phyloP scores from a whole-genome alignment of 371 early-diverging fungal genomes.

The Rhizomucor miehei region DNA sequence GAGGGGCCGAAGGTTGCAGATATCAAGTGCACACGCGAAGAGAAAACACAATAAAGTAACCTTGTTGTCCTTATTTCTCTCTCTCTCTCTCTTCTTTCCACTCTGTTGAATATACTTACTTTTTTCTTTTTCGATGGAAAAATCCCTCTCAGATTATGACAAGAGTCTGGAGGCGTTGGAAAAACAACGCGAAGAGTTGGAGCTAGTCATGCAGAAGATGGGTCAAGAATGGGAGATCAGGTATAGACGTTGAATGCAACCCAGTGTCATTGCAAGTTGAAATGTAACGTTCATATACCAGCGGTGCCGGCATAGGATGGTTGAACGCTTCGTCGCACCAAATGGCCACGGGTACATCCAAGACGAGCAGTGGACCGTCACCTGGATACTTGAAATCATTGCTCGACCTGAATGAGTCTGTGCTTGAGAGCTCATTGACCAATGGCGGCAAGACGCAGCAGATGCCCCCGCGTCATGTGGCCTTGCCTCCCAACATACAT shows the following conservation, averaged over 20 bases:
- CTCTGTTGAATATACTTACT: constrained; percentile 5
- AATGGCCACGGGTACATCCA: constrained; percentile 3
- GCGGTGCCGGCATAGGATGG: constrained; percentile 53
- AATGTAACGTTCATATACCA: constrained; percentile 4
- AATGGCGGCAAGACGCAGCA: neutral
- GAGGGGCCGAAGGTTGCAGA: no score
- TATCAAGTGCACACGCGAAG: no score
- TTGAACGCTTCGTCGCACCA: constrained; percentile 24
- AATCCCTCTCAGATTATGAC: constrained; percentile 44
- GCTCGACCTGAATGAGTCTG: constrained; percentile 33
- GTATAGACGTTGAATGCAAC: constrained; percentile 13
- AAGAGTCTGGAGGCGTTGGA: constrained; percentile 44
- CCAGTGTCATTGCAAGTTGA: neutral
- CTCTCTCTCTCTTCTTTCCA: neutral
- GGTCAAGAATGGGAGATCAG: constrained; percentile 54
- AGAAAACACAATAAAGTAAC: no score
- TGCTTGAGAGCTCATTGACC: constrained; percentile 34
- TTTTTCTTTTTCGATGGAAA: constrained; percentile 30
- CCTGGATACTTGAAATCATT: constrained; percentile 35
- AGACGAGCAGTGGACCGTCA: constrained; percentile 22
- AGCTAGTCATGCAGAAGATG: constrained; percentile 44
- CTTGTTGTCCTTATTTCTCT: no score
- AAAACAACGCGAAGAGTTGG: constrained; percentile 37
- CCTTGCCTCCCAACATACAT: neutral
- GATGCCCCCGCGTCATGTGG: neutral